Evolutionary conservation across 2,329 filamentous ascomycete species (phyloP).

Genomic region (Cladosporium sphaerospermum): DNA sequence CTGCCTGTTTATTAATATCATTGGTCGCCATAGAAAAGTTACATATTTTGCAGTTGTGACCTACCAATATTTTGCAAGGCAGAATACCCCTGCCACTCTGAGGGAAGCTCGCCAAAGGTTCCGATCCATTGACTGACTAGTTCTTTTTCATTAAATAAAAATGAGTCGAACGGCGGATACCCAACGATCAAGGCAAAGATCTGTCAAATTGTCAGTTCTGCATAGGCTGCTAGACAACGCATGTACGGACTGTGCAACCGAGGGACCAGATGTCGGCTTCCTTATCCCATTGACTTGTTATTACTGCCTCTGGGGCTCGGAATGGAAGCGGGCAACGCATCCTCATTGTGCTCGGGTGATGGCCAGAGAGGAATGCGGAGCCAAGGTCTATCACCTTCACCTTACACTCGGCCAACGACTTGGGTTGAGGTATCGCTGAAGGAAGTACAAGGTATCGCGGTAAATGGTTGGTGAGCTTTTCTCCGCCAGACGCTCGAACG

Average conservation of each 20-base stretch:
- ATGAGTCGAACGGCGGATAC: neutral
- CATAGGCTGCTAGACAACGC: neutral
- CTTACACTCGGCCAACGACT: neutral
- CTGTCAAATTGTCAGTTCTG: neutral
- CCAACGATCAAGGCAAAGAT: neutral
- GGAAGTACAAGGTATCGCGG: slow-evolving; percentile 12
- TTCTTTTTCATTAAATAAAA: neutral
- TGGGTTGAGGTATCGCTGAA: slow-evolving; percentile 19
- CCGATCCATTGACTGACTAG: neutral
- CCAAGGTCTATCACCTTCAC: slow-evolving; percentile 35
- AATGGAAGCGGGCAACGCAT: slow-evolving; percentile 32
- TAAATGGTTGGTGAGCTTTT: slow-evolving; percentile 16
- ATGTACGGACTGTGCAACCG: slow-evolving; percentile 29
- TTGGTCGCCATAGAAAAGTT: neutral
- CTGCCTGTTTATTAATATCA: neutral
- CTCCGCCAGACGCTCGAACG: slow-evolving; percentile 19
- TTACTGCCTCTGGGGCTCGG: slow-evolving; percentile 35
- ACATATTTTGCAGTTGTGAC: neutral
- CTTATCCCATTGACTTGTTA: slow-evolving; percentile 31
- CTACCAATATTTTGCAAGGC: neutral
- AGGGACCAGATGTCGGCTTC: slow-evolving; percentile 35
- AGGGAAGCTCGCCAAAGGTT: neutral
- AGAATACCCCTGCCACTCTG: neutral
- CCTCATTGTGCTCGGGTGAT: slow-evolving; percentile 17
- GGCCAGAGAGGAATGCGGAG: slow-evolving; percentile 28